phyloP scores from a whole-genome alignment of 768 basidiomycete genomes.

The Lyophyllum shimeji region DNA sequence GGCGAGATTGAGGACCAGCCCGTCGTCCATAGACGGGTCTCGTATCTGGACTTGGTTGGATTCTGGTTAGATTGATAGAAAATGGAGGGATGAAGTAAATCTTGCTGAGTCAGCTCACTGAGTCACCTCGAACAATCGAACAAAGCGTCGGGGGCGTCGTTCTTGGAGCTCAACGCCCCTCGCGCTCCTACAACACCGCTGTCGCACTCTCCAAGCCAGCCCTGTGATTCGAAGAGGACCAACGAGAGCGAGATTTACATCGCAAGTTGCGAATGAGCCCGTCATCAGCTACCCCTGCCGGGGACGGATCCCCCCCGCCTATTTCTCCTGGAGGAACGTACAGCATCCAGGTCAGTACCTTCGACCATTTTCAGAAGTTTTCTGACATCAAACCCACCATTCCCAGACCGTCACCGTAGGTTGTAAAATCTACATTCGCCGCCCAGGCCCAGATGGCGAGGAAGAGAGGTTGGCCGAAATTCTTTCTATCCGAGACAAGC shows the following conservation, averaged over 20 bases:
- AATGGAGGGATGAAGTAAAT: background rate
- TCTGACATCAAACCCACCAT: slow-evolving; percentile 29
- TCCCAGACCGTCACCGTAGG: slow-evolving; percentile 83
- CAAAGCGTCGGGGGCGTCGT: slow-evolving; percentile 1
- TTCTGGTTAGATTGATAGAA: too few relatives aligned
- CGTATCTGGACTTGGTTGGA: background rate
- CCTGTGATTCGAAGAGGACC: background rate
- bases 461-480: slow-evolving; percentile 97
- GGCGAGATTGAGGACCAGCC: slow-evolving; percentile 72
- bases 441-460: slow-evolving; percentile 71
- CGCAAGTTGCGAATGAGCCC: slow-evolving; percentile 26
- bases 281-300: slow-evolving; percentile 37
- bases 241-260: background rate
- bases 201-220: background rate
- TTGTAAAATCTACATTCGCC: slow-evolving; percentile 92
- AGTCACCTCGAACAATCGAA: slow-evolving; percentile 9
- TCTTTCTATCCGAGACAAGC: slow-evolving; percentile 90
- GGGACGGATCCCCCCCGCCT: slow-evolving; percentile 56
- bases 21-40: slow-evolving; percentile 87
- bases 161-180: background rate
- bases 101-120: slow-evolving; percentile 25
- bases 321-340: slow-evolving; percentile 77
- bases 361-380: slow-evolving; percentile 15
- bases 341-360: slow-evolving; percentile 61
- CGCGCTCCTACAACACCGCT: background rate